Conservation (phyloP, 345 rosid species). For the Dovyalis caffra region DNA sequence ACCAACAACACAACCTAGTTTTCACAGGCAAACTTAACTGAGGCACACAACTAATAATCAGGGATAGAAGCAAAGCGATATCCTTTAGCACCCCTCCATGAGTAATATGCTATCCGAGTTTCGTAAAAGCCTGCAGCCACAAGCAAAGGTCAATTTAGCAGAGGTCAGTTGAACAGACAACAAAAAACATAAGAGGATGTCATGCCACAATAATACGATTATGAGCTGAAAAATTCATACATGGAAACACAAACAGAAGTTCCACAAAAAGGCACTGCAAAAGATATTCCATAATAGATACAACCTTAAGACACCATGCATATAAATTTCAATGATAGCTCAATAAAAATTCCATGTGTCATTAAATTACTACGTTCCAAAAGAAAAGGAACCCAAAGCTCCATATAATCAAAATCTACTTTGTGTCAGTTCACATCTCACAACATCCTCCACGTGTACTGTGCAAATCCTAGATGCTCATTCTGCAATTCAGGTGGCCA, state of each 20-base stretch:
- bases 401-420: neutral
- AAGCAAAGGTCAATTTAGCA: neutral
- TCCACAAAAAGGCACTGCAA: too few relatives aligned
- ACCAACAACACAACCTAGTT: neutral
- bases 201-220: neutral
- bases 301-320: too few relatives aligned
- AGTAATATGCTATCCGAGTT: constrained; percentile 83
- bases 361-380: too few relatives aligned
- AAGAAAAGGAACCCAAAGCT: neutral
- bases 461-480: neutral
- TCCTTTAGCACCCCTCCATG: constrained; percentile 86
- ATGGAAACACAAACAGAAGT: too few relatives aligned
- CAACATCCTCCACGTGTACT: neutral
- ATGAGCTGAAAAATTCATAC: neutral
- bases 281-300: too few relatives aligned
- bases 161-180: neutral
- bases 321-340: too few relatives aligned
- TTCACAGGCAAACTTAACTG: neutral
- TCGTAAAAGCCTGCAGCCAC: constrained; percentile 72
- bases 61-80: constrained; percentile 83
- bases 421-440: neutral
- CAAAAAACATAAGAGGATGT: neutral
- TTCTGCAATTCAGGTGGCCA: neutral
- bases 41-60: constrained; percentile 38
- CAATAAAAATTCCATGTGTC: too few relatives aligned